A percentile compares a stretch with the other conserved stretches of the same genome.
Conservation (phyloP, 805 yeast species). For the Sugiyamaella marilandica region DNA sequence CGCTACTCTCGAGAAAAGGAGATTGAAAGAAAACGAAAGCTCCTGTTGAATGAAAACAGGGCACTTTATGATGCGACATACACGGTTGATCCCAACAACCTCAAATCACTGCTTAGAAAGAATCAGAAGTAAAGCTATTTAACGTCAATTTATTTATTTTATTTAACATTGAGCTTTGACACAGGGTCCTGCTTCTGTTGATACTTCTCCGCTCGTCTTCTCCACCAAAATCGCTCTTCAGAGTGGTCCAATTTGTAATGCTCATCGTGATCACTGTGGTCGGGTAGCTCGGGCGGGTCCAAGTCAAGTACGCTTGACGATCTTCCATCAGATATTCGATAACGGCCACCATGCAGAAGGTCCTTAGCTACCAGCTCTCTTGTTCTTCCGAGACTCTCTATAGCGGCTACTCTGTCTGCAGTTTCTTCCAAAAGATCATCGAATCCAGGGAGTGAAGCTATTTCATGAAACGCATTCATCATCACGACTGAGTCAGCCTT, state of each 20-base stretch:
- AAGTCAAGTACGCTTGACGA: constrained; percentile 1
- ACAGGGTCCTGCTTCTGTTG: not conserved
- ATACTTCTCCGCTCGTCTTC: constrained; percentile 16
- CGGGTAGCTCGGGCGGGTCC: constrained; percentile 13
- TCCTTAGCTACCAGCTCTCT: constrained; percentile 72
- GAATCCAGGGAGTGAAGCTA: constrained; percentile 65
- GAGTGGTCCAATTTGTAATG: constrained; percentile 21
- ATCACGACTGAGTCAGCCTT: constrained; percentile 80
- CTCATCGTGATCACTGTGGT: constrained; percentile 20
- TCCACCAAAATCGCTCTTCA: constrained; percentile 22
- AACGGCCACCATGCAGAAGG: constrained; percentile 38
- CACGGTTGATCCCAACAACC: not conserved
- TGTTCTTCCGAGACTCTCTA: constrained; percentile 73
- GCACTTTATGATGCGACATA: constrained; percentile 7
- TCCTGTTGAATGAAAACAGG: not conserved
- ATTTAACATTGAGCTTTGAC: not conserved
- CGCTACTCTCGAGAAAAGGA: not conserved
- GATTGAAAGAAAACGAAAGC: not conserved
- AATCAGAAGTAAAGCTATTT: not conserved
- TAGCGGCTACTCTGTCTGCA: constrained; percentile 61
- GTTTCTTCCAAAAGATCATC: constrained; percentile 62
- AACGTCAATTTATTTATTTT: not conserved
- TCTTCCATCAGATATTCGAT: constrained; percentile 17
- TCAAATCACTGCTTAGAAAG: not conserved
- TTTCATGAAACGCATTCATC: constrained; percentile 86